Conservation (phyloP, 768 basidiomycete species). For the Phylloporus sp. region DNA sequence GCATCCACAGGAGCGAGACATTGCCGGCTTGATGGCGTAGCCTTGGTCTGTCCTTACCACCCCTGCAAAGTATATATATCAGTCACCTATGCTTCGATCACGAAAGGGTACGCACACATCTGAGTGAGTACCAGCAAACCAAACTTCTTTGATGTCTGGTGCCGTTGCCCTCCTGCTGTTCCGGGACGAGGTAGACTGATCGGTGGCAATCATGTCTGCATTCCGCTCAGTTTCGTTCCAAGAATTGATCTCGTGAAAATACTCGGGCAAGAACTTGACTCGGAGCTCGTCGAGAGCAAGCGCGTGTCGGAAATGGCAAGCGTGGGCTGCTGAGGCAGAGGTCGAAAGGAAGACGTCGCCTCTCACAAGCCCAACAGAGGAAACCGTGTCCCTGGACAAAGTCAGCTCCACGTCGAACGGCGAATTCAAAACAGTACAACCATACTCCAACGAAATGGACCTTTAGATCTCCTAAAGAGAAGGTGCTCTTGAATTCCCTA, state of each 20-base stretch:
- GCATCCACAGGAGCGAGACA: constrained; percentile 32
- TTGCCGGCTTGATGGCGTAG: constrained; percentile 19
- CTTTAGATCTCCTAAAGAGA: constrained; percentile 38
- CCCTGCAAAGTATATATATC: constrained; percentile 9
- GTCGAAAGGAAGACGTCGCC: constrained; percentile 49
- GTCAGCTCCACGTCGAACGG: not conserved
- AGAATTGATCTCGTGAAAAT: constrained; percentile 29
- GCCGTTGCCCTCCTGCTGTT: not conserved
- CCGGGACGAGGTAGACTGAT: too few species aligned
- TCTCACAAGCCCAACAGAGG: constrained; percentile 54
- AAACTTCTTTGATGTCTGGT: constrained; percentile 50
- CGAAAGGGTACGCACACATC: constrained; percentile 28
- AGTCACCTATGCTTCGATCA: not conserved
- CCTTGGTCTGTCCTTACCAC: constrained; percentile 21
- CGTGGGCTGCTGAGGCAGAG: constrained; percentile 51
- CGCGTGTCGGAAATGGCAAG: constrained; percentile 60
- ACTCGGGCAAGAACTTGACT: constrained; percentile 51
- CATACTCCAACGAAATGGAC: constrained; percentile 55
- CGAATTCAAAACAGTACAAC: constrained; percentile 21
- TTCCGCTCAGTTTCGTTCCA: not conserved
- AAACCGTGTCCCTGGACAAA: constrained; percentile 57
- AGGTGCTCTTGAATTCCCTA: constrained; percentile 42
- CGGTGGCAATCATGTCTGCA: not conserved
- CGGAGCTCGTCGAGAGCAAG: constrained; percentile 59
- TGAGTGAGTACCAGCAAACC: constrained; percentile 52